Conservation (phyloP, 345 rosid genomes). For the Isatis tinctoria region DNA sequence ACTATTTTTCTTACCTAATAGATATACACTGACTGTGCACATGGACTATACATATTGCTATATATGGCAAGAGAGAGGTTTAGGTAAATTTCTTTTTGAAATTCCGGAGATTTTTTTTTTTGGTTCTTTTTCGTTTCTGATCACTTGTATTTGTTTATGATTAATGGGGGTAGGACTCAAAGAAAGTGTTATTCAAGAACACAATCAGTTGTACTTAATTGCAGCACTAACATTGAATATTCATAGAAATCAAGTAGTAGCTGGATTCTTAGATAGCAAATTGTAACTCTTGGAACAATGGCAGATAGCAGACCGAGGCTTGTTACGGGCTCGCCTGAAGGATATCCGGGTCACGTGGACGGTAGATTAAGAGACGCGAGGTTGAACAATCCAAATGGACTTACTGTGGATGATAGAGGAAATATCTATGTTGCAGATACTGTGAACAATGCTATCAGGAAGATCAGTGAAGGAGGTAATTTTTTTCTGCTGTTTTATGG, state of each 20-base stretch:
- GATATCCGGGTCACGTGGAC: slow-evolving; percentile 84
- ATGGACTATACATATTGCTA: slow-evolving; percentile 4
- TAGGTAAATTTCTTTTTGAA: background rate
- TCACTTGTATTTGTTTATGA: slow-evolving; percentile 2
- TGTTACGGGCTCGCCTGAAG: slow-evolving; percentile 84
- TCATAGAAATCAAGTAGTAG: slow-evolving; percentile 5
- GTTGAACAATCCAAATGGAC: slow-evolving; percentile 89
- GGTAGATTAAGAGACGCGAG: slow-evolving; percentile 81
- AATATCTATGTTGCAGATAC: slow-evolving; percentile 90
- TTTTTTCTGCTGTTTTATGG: background rate
- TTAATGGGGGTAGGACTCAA: background rate
- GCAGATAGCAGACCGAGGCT: slow-evolving; percentile 69
- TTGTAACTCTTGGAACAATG: slow-evolving; percentile 8
- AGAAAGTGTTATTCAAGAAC: background rate
- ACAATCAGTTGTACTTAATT: background rate
- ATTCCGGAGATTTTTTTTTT: background rate
- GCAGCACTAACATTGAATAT: background rate
- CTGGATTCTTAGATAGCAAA: slow-evolving; percentile 25
- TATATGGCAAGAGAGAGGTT: background rate
- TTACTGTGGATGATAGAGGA: slow-evolving; percentile 86
- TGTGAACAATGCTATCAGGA: slow-evolving; percentile 83
- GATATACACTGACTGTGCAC: background rate
- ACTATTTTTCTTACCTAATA: slow-evolving; percentile 18
- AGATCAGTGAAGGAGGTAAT: slow-evolving; percentile 80
- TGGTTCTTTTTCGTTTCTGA: background rate